Conservation (phyloP, 441 rosid species). For the Adansonia madagascariensis region DNA sequence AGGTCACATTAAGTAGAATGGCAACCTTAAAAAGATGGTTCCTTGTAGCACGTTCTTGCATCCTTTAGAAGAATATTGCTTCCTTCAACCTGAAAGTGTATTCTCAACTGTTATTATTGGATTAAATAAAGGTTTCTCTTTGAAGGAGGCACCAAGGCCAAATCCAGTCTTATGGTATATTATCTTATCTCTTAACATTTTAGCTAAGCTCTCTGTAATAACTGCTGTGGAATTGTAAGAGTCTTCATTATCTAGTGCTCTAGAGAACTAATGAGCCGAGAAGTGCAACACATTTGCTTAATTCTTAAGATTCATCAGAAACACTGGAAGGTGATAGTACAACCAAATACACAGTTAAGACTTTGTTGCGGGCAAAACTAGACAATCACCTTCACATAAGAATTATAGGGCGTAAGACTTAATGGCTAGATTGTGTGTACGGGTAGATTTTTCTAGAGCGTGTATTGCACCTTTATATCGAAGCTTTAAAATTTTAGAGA, state of each 20-base stretch:
- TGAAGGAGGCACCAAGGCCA: neutral
- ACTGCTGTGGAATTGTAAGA: neutral
- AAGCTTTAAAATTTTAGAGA: neutral
- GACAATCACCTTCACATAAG: neutral
- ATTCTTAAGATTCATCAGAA: neutral
- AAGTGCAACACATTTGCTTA: neutral
- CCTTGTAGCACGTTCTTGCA: neutral
- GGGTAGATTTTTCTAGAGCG: neutral
- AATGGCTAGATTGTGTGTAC: neutral
- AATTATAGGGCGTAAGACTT: neutral
- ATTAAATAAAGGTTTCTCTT: neutral
- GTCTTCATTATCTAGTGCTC: neutral
- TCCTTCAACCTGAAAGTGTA: neutral
- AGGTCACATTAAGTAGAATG: neutral
- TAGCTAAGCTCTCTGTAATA: neutral
- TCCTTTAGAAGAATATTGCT: neutral
- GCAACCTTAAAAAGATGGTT: neutral
- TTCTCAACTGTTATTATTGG: neutral
- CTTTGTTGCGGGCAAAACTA: neutral
- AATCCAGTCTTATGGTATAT: neutral
- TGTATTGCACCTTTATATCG: neutral
- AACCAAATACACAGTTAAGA: neutral
- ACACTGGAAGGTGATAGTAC: neutral
- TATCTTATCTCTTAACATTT: neutral
- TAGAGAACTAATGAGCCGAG: neutral